Percentiles rank a stretch among this genome's conserved stretches.
Evolutionary conservation across 768 basidiomycete species (phyloP).

Genomic region (Lactifluus volemus): DNA sequence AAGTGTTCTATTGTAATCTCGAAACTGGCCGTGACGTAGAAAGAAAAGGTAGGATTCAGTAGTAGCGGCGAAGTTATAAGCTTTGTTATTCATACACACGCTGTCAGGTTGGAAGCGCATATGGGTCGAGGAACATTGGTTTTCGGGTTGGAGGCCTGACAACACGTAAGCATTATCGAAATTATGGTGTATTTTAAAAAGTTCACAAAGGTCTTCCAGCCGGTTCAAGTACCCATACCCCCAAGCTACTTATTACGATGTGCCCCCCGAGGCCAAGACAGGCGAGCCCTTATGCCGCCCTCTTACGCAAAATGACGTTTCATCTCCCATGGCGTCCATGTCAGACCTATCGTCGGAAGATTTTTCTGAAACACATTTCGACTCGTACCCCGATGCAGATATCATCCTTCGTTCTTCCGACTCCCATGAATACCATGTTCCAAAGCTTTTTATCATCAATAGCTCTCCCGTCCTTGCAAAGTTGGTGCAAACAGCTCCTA

Average conservation of each 20-base stretch:
- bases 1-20: conserved; percentile 35
- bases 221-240: conserved; percentile 34
- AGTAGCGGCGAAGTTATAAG: background rate
- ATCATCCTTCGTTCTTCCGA: background rate
- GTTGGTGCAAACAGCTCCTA: background rate
- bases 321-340: background rate
- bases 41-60: conserved; percentile 31
- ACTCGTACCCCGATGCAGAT: background rate
- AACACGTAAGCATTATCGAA: background rate
- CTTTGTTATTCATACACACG: background rate
- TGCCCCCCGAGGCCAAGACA: conserved; percentile 34
- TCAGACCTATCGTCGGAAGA: background rate
- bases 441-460: background rate
- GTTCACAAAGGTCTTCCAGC: conserved; percentile 13
- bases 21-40: conserved; percentile 32
- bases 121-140: conserved; percentile 35
- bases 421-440: background rate
- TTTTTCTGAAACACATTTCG: background rate
- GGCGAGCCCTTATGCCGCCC: conserved; percentile 33
- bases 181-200: background rate
- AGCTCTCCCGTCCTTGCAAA: background rate
- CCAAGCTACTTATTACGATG: conserved; percentile 28
- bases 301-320: conserved; percentile 27
- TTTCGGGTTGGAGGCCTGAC: conserved; percentile 19
- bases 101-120: conserved; percentile 40